Evolutionary conservation across 2,329 filamentous ascomycete species (phyloP), one percentile per base, ranked within the genome.

Genomic region (Xylaria sp.): DNA sequence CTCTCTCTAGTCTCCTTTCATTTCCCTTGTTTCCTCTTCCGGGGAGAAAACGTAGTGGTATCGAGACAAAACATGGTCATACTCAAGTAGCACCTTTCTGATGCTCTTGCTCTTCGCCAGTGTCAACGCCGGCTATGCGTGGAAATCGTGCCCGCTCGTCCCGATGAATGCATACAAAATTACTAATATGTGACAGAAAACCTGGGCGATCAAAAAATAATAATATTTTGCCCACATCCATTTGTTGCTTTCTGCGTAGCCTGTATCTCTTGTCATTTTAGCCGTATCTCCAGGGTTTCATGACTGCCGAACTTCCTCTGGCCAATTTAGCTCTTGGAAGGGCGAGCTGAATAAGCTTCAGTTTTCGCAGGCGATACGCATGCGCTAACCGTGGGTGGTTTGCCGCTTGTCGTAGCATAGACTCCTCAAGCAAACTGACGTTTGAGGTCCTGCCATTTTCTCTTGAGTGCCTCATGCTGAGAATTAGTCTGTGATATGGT

Each of bases 361-460:
- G 38, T 19, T 48, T 44, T 13, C 7, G 23, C 17, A 38, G 43
- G 9, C 13, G 23, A 48, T 37, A 19, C 33, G 59, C 46, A 44
- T 23, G 46, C 11, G 23, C 27, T 15, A 54, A 25, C 11, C 21
- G 17, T 17, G 9, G 11, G 9, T 3, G 17, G 43, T 7, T 56
- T 35, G 38, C 56, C 29, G 46, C 11, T 38, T 33, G 31, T 11
- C n/a, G 29, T 15, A 44, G n/a, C 21, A 15, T 47, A 17, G 29
- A 38, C 29, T 35, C 10, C 33, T 75, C 65, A 83, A 47, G 77
- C 79, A 69, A 87, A 85, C 59, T 87, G 85, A 52, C 80, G 79
- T 76, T 83, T 86, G 65, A 94, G 80, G 69, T 94, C 91, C 52
- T 85, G 86, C 90, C 90, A 93, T 79, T 90, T 92, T 69, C 90